Base-by-base conservation (phyloP, 2,329 filamentous ascomycete species). In the Colletotrichum lupini region DNA sequence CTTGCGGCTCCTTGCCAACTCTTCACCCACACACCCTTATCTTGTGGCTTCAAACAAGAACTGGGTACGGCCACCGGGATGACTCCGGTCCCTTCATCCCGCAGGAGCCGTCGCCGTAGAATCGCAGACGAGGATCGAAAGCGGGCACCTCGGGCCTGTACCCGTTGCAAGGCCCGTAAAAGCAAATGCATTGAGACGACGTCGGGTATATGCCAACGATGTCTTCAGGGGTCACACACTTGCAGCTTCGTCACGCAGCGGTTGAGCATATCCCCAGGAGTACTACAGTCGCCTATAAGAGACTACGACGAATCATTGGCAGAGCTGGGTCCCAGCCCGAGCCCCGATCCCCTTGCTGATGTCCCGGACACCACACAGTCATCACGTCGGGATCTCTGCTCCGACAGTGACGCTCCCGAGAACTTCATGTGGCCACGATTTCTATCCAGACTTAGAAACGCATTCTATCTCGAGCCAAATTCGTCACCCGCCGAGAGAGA, bases 41-140 rank as follows among this genome's bases (percentile, higher is more conserved):
- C 42, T 49, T n/a, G 8, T 49, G 16, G 42, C 19, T 49, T 8
- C 37, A n/a, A 9, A 49, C 19, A n/a, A n/a, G 42, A n/a, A 7
- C 42, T 19, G 8, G 7, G n/a, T n/a, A 9, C 16, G 16, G 19
- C 1, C 42, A n/a, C 19, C 8, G 42, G 19, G 6, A 42, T 42
- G 37, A 42, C 37, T 42, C 37, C 37, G 14, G 37, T 42, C 14
- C 14, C 37, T 42, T 19, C 37, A 42, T 42, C 37, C 5, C 37
- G 37, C 14, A 42, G 37, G 37, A 42, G 5, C 14, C 37, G 37
- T 42, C 37, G 37, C 5, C 37, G 37, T 16, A 42, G 77, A 24
- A 78, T 82, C 59, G 76, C 80, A 58, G 80, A 81, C 30, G 79
- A 80, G 70, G 77, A 81, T 71, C 78, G 81, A 16, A 81, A 82